These are phyloP conservation scores for Zygnema circumcarinatum DNA, from an alignment of 139 green algal genomes.

Conservation along the genomic window DNA sequence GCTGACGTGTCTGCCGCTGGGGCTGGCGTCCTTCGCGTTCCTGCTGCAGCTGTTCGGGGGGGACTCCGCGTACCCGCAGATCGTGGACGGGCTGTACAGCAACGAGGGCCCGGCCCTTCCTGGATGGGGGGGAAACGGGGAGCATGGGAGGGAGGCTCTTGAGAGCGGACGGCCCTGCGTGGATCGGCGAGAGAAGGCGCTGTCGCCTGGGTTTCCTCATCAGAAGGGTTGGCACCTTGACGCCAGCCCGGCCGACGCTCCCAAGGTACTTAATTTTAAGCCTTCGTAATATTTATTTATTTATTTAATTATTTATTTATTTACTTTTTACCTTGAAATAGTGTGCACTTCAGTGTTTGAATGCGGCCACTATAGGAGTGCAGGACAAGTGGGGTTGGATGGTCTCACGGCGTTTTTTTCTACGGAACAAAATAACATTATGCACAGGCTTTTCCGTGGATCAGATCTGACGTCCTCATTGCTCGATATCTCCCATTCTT, in stretches of 20 bases:
- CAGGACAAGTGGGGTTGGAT: too few species aligned
- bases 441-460: too few species aligned
- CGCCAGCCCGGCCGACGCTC: neutral
- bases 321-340: too few species aligned
- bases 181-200: neutral
- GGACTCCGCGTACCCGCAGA: neutral
- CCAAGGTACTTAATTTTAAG: too few species aligned
- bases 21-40: constrained; percentile 11
- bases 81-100: neutral
- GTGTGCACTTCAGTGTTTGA: too few species aligned
- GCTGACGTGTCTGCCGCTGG: constrained; percentile 6
- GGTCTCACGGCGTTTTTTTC: too few species aligned
- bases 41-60: constrained; percentile 15
- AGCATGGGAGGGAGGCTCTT: neutral
- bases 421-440: too few species aligned
- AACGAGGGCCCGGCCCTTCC: neutral
- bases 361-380: too few species aligned
- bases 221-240: neutral
- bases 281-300: too few species aligned
- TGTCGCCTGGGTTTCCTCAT: neutral
- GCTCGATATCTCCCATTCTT: too few species aligned
- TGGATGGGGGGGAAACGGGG: neutral
- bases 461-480: too few species aligned
- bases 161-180: neutral
- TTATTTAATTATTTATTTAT: too few species aligned